Conservation (phyloP, 768 basidiomycete genomes). For the Cyathus striatus region DNA sequence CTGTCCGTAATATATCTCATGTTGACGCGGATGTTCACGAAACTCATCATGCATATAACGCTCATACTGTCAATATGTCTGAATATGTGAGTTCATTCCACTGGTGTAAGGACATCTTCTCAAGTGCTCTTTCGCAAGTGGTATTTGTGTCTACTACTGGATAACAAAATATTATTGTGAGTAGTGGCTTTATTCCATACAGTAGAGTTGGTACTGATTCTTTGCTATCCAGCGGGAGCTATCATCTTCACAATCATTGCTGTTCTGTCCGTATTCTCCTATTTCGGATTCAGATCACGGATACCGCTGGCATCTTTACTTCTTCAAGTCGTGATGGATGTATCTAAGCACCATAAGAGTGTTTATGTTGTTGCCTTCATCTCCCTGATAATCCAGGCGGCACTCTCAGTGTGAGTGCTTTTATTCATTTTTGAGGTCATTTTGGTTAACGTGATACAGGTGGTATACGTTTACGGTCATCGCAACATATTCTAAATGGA, state of each 20-base stretch:
- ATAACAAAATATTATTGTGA: constrained; percentile 64
- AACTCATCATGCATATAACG: constrained; percentile 72
- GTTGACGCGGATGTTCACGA: constrained; percentile 69
- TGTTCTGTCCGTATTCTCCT: constrained; percentile 66
- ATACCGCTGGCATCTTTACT: constrained; percentile 78
- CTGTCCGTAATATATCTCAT: constrained; percentile 66
- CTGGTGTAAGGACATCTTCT: neutral
- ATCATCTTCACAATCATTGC: constrained; percentile 84
- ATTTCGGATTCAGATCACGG: constrained; percentile 65
- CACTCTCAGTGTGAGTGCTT: constrained; percentile 54
- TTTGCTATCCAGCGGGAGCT: constrained; percentile 55
- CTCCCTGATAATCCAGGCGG: constrained; percentile 68
- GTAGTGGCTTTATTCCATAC: neutral
- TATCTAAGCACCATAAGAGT: constrained; percentile 76
- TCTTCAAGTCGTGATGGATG: constrained; percentile 79
- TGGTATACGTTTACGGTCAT: constrained; percentile 78
- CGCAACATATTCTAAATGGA: constrained; percentile 74
- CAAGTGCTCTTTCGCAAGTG: neutral
- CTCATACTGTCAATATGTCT: constrained; percentile 56
- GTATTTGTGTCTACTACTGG: constrained; percentile 52
- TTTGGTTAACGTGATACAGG: constrained; percentile 23
- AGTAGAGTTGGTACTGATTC: constrained; percentile 1
- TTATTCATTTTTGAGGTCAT: neutral
- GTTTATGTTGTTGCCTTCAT: constrained; percentile 76
- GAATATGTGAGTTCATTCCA: constrained; percentile 48